Conservation (phyloP, 139 green algal species). For the Asterochloris sp. region DNA sequence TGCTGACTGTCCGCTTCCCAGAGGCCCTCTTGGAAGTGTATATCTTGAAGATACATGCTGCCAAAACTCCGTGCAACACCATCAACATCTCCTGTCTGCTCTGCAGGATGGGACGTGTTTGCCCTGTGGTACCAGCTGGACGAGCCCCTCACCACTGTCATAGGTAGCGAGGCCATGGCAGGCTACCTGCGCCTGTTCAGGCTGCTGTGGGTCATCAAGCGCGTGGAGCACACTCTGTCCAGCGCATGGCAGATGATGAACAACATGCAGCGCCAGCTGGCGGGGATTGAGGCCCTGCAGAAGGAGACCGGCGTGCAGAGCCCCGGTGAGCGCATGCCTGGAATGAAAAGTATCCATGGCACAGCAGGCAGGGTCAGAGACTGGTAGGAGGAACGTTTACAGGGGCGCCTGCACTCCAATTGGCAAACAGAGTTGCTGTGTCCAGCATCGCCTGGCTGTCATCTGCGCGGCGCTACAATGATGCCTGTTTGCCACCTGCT, state of each 20-base stretch:
- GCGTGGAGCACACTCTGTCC: constrained; percentile 70
- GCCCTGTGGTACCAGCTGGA: constrained; percentile 73
- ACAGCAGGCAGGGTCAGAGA: no score
- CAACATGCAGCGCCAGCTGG: constrained; percentile 42
- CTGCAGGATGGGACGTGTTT: constrained; percentile 92
- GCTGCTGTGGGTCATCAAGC: constrained; percentile 89
- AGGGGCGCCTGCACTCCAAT: no score
- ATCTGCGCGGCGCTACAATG: neutral
- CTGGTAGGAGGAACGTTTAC: no score
- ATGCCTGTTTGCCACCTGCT: neutral
- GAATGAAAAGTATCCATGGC: neutral
- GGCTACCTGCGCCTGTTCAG: constrained; percentile 77
- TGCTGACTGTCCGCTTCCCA: no score
- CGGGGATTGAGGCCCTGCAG: neutral
- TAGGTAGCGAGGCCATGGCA: constrained; percentile 33
- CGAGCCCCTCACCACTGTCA: constrained; percentile 49
- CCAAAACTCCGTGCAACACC: no score
- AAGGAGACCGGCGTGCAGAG: neutral
- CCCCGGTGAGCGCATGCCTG: neutral
- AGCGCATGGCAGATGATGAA: constrained; percentile 71
- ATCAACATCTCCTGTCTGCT: neutral
- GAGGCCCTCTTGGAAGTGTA: no score
- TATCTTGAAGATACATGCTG: no score
- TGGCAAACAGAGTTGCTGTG: no score
- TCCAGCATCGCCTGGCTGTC: no score